Conservation (phyloP, 1,284 basidiomycete genomes). For the Sphaerobolus stellatus region DNA sequence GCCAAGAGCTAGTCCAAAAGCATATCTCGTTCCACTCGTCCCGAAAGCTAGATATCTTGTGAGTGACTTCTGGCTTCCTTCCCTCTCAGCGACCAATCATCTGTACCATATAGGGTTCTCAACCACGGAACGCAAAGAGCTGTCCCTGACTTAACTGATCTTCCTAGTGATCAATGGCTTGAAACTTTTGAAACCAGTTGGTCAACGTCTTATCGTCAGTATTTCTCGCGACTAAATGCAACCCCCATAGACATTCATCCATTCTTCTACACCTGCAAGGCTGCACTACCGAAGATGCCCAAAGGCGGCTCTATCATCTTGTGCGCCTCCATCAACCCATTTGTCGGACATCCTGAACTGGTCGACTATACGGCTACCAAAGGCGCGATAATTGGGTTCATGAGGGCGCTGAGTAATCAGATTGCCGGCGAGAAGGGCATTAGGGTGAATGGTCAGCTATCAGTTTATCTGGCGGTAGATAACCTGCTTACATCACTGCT, state of each 20-base stretch:
- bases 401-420: conserved; percentile 50
- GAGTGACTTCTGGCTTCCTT: conserved; percentile 16
- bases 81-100: neutral
- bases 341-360: conserved; percentile 52
- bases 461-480: conserved; percentile 2
- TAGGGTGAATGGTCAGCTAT: conserved; percentile 42
- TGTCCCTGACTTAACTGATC: conserved; percentile 42
- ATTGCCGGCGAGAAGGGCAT: conserved; percentile 51
- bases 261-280: conserved; percentile 55
- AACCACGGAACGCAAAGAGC: conserved; percentile 56
- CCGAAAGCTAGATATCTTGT: conserved; percentile 45
- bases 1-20: conserved; percentile 42
- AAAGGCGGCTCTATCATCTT: conserved; percentile 47
- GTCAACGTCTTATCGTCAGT: neutral
- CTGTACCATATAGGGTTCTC: conserved; percentile 38
- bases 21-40: conserved; percentile 40
- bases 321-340: conserved; percentile 50
- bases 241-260: conserved; percentile 40
- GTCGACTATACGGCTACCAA: conserved; percentile 58
- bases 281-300: conserved; percentile 41
- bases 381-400: conserved; percentile 52
- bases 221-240: conserved; percentile 18
- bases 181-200: conserved; percentile 46
- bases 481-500: neutral
- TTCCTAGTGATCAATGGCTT: conserved; percentile 50